phyloP scores from a whole-genome alignment of 441 rosid species.

The Syzygium malaccense region DNA sequence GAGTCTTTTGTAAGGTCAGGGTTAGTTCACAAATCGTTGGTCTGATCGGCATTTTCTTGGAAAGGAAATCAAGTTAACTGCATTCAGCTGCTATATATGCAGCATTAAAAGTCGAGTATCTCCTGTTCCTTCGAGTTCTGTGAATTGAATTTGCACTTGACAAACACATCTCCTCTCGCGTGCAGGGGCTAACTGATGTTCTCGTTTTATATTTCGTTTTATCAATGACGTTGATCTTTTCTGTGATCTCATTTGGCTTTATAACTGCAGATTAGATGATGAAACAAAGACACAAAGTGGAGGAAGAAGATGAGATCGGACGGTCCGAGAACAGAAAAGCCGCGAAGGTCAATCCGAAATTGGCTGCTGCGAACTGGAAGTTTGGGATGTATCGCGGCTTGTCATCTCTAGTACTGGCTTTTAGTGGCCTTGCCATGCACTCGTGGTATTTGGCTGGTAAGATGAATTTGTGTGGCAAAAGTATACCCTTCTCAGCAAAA shows the following conservation, averaged over 20 bases:
- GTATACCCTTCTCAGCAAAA: not conserved
- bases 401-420: conserved; percentile 60
- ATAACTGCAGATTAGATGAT: conserved; percentile 36
- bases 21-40: not conserved
- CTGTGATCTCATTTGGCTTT: not conserved
- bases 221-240: not conserved
- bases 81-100: not conserved
- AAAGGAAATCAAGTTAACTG: not conserved
- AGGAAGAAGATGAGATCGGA: conserved; percentile 60
- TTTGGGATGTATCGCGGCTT: conserved; percentile 75
- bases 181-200: not conserved
- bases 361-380: conserved; percentile 81
- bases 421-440: conserved; percentile 76
- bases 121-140: not conserved
- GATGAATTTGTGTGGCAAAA: conserved; percentile 34
- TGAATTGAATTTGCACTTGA: not conserved
- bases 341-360: conserved; percentile 62
- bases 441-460: conserved; percentile 80
- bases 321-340: conserved; percentile 60
- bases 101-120: not conserved
- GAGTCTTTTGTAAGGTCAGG: not conserved
- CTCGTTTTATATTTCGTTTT: not conserved
- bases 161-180: not conserved
- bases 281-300: conserved; percentile 84
- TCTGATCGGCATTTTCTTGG: not conserved